Percentiles rank a stretch among this genome's conserved stretches.
Evolutionary conservation across 2,329 filamentous ascomycete species (phyloP).

Genomic region (Ceratocystiopsis sp.): DNA sequence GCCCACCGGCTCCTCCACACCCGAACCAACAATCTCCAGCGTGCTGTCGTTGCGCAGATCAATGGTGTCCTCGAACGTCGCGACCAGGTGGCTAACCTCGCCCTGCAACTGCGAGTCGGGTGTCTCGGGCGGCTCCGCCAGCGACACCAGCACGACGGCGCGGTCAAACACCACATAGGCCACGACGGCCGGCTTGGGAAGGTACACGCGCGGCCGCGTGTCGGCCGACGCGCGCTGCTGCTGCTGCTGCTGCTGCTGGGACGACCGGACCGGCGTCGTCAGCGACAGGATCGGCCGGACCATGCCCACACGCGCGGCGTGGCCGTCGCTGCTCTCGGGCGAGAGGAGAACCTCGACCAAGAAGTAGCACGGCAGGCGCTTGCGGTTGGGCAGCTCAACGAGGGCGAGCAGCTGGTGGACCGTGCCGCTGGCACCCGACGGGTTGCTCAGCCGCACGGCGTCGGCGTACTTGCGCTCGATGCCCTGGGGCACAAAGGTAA

Average conservation of each 20-base stretch:
- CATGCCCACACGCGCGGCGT: constrained; percentile 36
- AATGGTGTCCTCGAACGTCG: constrained; percentile 72
- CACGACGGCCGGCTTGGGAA: constrained; percentile 63
- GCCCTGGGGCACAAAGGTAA: constrained; percentile 47
- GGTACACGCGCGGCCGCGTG: constrained; percentile 40
- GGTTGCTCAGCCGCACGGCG: constrained; percentile 32
- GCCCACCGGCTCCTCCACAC: constrained; percentile 40
- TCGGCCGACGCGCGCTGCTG: constrained; percentile 19
- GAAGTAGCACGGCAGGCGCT: constrained; percentile 52
- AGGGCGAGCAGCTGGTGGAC: constrained; percentile 45
- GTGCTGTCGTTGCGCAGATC: constrained; percentile 53
- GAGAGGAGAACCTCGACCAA: constrained; percentile 56
- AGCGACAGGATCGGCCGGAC: constrained; percentile 53
- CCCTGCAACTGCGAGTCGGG: constrained; percentile 61
- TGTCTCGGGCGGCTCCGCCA: constrained; percentile 48
- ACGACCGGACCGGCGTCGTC: constrained; percentile 23
- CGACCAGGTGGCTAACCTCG: constrained; percentile 41
- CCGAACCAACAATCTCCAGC: constrained; percentile 46
- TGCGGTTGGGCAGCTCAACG: constrained; percentile 35
- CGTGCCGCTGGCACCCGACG: constrained; percentile 29
- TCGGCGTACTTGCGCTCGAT: constrained; percentile 32
- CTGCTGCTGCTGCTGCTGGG: constrained; percentile 26
- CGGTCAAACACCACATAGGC: constrained; percentile 69
- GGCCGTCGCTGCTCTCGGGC: constrained; percentile 19
- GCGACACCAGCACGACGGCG: constrained; percentile 60